Evolutionary conservation across 2,329 filamentous ascomycete genomes (phyloP).

Genomic region (Nemania abortiva): DNA sequence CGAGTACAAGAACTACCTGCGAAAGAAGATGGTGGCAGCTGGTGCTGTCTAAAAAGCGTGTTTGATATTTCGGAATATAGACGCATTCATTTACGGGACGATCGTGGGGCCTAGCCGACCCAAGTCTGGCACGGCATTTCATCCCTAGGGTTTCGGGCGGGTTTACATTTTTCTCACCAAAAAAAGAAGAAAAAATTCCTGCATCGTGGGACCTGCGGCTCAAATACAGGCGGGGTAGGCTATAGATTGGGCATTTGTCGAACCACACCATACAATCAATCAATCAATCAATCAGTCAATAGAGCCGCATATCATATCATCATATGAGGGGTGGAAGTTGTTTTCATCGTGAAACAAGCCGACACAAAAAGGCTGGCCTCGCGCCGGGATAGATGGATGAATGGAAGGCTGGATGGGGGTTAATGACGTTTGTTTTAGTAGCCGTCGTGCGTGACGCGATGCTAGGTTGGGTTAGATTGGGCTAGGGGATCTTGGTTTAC

Average conservation of each 20-base stretch:
- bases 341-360: constrained; percentile 7
- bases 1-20: constrained; percentile 97
- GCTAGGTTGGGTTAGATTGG: not conserved
- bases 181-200: constrained; percentile 7
- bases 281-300: constrained; percentile 1
- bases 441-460: not conserved
- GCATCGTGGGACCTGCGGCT: constrained; percentile 31
- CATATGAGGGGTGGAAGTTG: constrained; percentile 10
- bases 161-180: not conserved
- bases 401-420: constrained; percentile 6
- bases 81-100: constrained; percentile 22
- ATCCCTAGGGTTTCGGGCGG: constrained; percentile 6
- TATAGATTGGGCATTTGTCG: constrained; percentile 39
- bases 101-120: not conserved
- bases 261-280: constrained; percentile 30
- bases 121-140: constrained; percentile 14
- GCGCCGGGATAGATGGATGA: constrained; percentile 7
- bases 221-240: constrained; percentile 22
- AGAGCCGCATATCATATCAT: constrained; percentile 38
- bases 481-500: not conserved
- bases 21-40: constrained; percentile 96
- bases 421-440: not conserved
- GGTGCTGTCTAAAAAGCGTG: constrained; percentile 80
- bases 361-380: not conserved
- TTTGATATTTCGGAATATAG: constrained; percentile 26